A percentile compares a stretch with the other conserved stretches of the same genome.
These are phyloP conservation scores for Panicum virgatum DNA, from an alignment of 202 grass and related monocot genomes.

Conservation along the genomic window DNA sequence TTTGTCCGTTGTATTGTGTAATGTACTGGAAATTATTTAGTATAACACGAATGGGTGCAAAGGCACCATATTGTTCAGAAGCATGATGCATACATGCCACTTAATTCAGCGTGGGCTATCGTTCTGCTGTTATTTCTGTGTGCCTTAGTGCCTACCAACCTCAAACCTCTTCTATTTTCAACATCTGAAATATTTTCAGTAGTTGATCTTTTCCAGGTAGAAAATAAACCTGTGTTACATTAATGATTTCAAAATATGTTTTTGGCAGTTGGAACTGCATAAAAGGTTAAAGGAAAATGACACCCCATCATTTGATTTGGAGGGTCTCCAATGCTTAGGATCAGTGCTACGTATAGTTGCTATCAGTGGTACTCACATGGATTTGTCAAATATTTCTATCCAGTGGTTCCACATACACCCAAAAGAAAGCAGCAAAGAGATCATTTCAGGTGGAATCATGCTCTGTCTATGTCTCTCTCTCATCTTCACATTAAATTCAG, in stretches of 20 bases:
- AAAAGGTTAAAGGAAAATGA: conserved; percentile 56
- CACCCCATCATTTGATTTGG: conserved; percentile 55
- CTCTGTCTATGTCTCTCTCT: not conserved
- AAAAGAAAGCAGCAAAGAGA: conserved; percentile 78
- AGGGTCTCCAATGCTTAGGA: conserved; percentile 86
- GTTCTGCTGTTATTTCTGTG: not conserved
- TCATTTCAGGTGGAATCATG: conserved; percentile 72
- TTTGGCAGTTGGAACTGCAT: conserved; percentile 57
- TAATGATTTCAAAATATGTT: conserved; percentile 25
- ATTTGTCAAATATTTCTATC: conserved; percentile 67
- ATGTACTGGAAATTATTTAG: not conserved
- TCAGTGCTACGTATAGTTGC: conserved; percentile 69
- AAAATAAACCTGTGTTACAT: conserved; percentile 6
- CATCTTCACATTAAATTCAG: conserved; percentile 30
- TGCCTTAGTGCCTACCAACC: not conserved
- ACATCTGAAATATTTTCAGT: conserved; percentile 24
- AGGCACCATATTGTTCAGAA: not conserved
- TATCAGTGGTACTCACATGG: conserved; percentile 43
- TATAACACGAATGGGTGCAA: not conserved
- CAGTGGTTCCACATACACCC: conserved; percentile 85
- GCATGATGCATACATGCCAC: conserved; percentile 6
- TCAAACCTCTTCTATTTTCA: conserved; percentile 20
- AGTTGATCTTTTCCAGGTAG: conserved; percentile 21
- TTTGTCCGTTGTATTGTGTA: not conserved
- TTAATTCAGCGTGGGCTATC: not conserved